These are phyloP conservation scores for Rheum nobile DNA, from an alignment of 148 eudicot genomes.

Conservation along the genomic window DNA sequence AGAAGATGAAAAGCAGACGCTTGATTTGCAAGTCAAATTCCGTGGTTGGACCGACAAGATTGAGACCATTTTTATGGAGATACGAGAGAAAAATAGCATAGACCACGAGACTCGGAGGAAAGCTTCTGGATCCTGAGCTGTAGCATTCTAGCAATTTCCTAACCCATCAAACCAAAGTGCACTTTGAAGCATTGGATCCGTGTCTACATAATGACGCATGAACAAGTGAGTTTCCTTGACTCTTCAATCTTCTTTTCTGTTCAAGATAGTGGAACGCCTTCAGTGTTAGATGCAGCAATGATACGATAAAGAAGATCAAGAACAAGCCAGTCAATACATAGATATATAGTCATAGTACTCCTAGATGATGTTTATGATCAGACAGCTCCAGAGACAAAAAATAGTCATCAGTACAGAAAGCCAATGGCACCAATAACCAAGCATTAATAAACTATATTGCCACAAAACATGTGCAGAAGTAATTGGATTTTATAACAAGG, in stretches of 20 bases:
- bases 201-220: constrained; percentile 64
- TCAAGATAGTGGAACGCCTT: constrained; percentile 4
- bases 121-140: neutral
- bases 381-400: too few species aligned
- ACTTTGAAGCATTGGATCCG: neutral
- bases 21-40: neutral
- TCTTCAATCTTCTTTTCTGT: constrained; percentile 90
- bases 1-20: neutral
- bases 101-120: neutral
- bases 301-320: neutral
- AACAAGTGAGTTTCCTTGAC: constrained; percentile 54
- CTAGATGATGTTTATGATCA: too few species aligned
- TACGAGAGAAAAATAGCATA: neutral
- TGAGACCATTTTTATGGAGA: neutral
- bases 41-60: neutral
- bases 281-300: neutral
- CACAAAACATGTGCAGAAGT: neutral
- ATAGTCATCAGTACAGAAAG: neutral
- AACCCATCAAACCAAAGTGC: neutral
- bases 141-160: neutral
- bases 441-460: neutral
- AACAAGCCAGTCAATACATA: neutral
- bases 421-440: neutral
- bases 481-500: neutral
- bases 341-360: neutral